These are phyloP conservation scores for Candida krabiensis DNA, from an alignment of 805 yeast species.

Conservation along the genomic window DNA sequence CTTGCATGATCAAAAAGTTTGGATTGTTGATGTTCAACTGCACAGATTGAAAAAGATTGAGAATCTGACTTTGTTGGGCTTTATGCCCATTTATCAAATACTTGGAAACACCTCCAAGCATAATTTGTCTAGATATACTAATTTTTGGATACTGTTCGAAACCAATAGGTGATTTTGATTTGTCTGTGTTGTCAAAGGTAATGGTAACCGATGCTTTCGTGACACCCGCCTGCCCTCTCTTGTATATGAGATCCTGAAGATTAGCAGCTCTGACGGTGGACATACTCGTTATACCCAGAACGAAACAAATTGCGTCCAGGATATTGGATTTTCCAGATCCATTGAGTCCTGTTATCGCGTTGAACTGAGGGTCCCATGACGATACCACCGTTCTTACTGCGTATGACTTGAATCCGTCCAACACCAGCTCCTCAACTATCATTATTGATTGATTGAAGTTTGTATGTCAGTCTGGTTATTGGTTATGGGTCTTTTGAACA, in stretches of 20 bases:
- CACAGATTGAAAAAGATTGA: slow-evolving; percentile 88
- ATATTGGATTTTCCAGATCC: slow-evolving; percentile 98
- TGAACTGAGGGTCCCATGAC: slow-evolving; percentile 94
- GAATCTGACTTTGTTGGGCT: slow-evolving; percentile 91
- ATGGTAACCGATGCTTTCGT: slow-evolving; percentile 96
- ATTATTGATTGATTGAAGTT: slow-evolving; percentile 41
- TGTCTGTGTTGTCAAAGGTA: slow-evolving; percentile 86
- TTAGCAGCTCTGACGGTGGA: slow-evolving; percentile 92
- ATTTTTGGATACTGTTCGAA: slow-evolving; percentile 76
- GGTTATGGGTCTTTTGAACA: no score
- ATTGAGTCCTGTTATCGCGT: slow-evolving; percentile 95
- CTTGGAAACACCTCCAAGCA: slow-evolving; percentile 88
- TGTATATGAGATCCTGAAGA: slow-evolving; percentile 90
- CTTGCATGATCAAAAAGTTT: slow-evolving; percentile 97
- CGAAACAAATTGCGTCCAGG: slow-evolving; percentile 95
- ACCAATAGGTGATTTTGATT: slow-evolving; percentile 79
- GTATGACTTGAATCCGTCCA: slow-evolving; percentile 97
- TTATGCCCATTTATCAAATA: slow-evolving; percentile 93
- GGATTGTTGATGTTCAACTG: slow-evolving; percentile 97
- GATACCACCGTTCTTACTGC: slow-evolving; percentile 95
- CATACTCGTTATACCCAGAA: slow-evolving; percentile 94
- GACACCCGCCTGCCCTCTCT: slow-evolving; percentile 97
- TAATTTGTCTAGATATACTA: slow-evolving; percentile 88
- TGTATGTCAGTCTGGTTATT: no score
- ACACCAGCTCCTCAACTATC: slow-evolving; percentile 94